These are phyloP conservation scores for Podaxis sp. DNA, from an alignment of 768 basidiomycete species.

Conservation along the genomic window DNA sequence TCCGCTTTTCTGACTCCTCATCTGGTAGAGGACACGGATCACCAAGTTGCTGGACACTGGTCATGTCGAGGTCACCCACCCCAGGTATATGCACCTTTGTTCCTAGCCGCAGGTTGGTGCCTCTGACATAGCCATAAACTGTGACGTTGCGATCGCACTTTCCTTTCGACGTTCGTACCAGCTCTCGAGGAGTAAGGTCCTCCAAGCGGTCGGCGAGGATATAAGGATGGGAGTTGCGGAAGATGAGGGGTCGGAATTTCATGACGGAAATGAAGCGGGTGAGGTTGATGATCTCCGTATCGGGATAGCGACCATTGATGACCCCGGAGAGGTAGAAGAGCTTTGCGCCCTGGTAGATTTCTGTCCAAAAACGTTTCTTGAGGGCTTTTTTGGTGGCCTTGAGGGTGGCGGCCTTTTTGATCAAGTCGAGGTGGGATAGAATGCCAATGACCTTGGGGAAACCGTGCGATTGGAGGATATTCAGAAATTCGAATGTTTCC, in stretches of 20 bases:
- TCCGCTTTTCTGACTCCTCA: conserved; percentile 82
- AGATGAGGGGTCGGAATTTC: conserved; percentile 97
- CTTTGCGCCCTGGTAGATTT: conserved; percentile 98
- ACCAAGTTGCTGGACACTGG: conserved; percentile 69
- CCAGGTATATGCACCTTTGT: conserved; percentile 92
- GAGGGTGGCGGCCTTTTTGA: conserved; percentile 86
- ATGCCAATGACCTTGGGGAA: conserved; percentile 98
- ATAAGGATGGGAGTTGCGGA: conserved; percentile 94
- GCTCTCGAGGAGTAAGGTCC: conserved; percentile 89
- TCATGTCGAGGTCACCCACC: conserved; percentile 84
- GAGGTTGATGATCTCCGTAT: conserved; percentile 94
- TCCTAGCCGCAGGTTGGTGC: conserved; percentile 76
- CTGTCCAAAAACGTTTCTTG: conserved; percentile 99
- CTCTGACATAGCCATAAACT: conserved; percentile 91
- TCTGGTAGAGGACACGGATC: conserved; percentile 97
- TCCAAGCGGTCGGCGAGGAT: conserved; percentile 93
- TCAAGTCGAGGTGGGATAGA: conserved; percentile 94
- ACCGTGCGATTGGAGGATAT: conserved; percentile 94
- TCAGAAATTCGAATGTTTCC: conserved; percentile 99
- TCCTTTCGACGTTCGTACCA: conserved; percentile 71
- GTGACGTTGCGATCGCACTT: conserved; percentile 95
- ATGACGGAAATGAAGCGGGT: conserved; percentile 96
- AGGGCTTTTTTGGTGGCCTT: conserved; percentile 89
- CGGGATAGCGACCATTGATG: conserved; percentile 96
- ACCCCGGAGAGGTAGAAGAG: conserved; percentile 97